Percentiles rank a stretch among this genome's conserved stretches.
Evolutionary conservation across 257 asterid genomes (phyloP).

Genomic region (Scutellaria minor): DNA sequence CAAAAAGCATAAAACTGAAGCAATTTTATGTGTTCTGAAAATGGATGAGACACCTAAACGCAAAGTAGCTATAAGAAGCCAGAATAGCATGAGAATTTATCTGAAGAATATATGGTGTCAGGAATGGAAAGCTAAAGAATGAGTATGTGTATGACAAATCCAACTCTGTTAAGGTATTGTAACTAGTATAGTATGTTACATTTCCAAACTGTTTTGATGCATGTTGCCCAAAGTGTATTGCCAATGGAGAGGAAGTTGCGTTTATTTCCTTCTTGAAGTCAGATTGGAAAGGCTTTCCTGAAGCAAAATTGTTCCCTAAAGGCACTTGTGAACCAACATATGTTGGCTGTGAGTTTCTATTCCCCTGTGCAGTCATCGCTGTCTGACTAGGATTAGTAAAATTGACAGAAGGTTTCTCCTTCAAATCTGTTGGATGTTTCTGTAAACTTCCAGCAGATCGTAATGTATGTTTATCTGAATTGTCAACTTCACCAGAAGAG

Average conservation of each 20-base stretch:
- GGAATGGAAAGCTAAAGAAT: constrained; percentile 23
- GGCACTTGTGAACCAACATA: constrained; percentile 45
- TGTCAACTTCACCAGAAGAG: constrained; percentile 38
- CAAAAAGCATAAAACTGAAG: constrained; percentile 23
- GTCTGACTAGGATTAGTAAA: constrained; percentile 50
- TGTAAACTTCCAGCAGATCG: constrained; percentile 45
- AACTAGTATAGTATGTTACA: constrained; percentile 50
- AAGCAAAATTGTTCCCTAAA: constrained; percentile 42
- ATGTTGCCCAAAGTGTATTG: constrained; percentile 49
- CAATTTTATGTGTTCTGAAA: constrained; percentile 4
- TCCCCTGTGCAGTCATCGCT: constrained; percentile 41
- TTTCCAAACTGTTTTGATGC: constrained; percentile 69
- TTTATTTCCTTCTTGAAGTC: constrained; percentile 46
- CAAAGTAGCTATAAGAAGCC: constrained; percentile 25
- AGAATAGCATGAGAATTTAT: constrained; percentile 21
- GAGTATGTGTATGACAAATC: constrained; percentile 8
- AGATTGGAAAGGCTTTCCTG: constrained; percentile 48
- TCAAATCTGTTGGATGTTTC: constrained; percentile 43
- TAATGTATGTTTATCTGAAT: constrained; percentile 42
- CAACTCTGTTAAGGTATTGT: constrained; percentile 24
- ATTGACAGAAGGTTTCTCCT: constrained; percentile 48
- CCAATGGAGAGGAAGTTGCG: constrained; percentile 40
- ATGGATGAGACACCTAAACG: constrained; percentile 27
- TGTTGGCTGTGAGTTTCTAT: constrained; percentile 42
- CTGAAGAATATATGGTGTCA: constrained; percentile 20